Conservation (phyloP, 1,284 basidiomycete species). For the Naganishia cerealis region DNA sequence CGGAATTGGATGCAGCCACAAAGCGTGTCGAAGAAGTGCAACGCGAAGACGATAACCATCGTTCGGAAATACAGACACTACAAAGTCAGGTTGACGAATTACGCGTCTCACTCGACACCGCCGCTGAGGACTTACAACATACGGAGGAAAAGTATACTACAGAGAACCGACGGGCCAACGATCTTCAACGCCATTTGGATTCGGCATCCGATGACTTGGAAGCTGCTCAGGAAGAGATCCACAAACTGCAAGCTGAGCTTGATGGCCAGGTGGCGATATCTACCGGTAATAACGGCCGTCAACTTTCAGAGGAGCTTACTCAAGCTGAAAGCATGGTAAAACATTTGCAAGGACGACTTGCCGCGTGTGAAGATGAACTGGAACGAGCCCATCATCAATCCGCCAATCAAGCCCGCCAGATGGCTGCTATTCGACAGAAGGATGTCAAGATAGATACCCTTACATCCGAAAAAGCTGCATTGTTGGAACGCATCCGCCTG, state of each 20-base stretch:
- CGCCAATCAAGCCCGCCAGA: constrained; percentile 6
- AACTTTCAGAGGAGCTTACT: constrained; percentile 7
- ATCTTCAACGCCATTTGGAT: constrained; percentile 19
- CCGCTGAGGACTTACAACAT: constrained; percentile 1
- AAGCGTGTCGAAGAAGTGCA: constrained; percentile 1
- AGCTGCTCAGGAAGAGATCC: constrained; percentile 15
- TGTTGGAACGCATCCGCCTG: constrained; percentile 41
- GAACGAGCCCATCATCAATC: constrained; percentile 5
- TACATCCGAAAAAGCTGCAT: constrained; percentile 30
- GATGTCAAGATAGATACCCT: constrained; percentile 43
- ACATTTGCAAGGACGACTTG: constrained; percentile 28
- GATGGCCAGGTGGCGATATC: neutral
- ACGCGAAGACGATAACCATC: neutral
- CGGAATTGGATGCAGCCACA: constrained; percentile 6
- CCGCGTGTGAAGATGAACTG: constrained; percentile 16
- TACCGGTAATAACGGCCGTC: neutral
- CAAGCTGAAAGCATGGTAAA: constrained; percentile 20
- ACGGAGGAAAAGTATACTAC: constrained; percentile 13
- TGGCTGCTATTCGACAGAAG: constrained; percentile 36
- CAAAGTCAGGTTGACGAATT: constrained; percentile 12
- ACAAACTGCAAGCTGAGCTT: constrained; percentile 4
- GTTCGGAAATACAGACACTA: neutral
- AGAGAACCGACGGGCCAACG: constrained; percentile 2
- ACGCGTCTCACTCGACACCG: constrained; percentile 3
- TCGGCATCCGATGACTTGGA: neutral